Base-by-base conservation (phyloP, 805 yeast genomes). In the Metschnikowia continentalis region DNA sequence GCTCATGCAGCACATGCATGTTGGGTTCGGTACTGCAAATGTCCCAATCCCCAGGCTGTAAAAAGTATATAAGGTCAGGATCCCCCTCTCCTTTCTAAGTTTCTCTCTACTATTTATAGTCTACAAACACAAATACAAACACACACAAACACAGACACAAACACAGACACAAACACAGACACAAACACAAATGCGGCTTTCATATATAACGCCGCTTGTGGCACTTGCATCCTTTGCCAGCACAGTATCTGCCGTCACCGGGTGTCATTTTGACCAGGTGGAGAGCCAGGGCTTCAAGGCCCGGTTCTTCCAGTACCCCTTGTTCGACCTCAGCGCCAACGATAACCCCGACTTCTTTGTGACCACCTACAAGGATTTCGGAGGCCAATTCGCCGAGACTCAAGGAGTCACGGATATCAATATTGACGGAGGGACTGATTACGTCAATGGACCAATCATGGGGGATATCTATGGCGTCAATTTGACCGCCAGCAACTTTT, bases 401-500 rank as follows among this genome's bases (percentile, higher is more conserved):
- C 11, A 35, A 8, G 39, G 46, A 10, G 22, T 43, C 32, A 43
- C 46, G 2, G 39, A 43, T n/a, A 43, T 43, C n/a, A 14, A 32
- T 6, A 30, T 43, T 13, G 15, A 33, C 15, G 46, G 46, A 5
- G 46, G 46, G 3, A 10, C 11, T 4, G 46, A 43, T 17, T 20
- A 20, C 11, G 5, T 33, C 5, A 1, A 14, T 2, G 22, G 5
- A 7, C 32, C 30, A 38, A 43, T 20, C 22, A 32, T 10, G 48
- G 47, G 42, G 3, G n/a, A n/a, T 3, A 38, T 48, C 17, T 48
- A 48, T 23, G 51, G 47, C 3, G 33, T 30, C 11, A 11, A 20
- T 5, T 32, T 48, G 14, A 48, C 47, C 6, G 42, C 46, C 8
- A 39, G 51, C 14, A 50, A 44, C 23, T 47, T 39, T 22, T 17